Evolutionary conservation across 345 rosid species (phyloP), one percentile per base, ranked within the genome.

Genomic region (Cochlearia excelsa): DNA sequence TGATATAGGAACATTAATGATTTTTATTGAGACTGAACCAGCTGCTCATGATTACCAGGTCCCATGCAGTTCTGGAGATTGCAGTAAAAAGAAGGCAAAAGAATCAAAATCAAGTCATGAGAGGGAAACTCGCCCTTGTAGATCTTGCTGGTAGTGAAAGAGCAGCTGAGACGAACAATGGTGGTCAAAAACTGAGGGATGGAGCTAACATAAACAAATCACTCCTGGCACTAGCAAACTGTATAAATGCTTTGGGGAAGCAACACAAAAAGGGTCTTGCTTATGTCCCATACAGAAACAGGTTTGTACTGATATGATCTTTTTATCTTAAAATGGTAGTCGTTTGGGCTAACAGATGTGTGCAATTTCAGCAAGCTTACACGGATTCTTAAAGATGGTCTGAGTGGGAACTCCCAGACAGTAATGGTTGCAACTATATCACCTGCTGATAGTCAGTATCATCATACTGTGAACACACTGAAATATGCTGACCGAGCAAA

Each of bases 111-210:
- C 96, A 86, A 71, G 79, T 88, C 42, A 73, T 88, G 78, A 77
- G 62, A 73, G 96, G 96, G 64, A 92, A 92, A 75, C 93, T 92
- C 55, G 92, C 98, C 51, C 98, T 92, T 68, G 98, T 92, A 50
- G 98, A 92, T 78, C 98, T 92, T 73, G 98, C 98, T 63, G 96
- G 98, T 39, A 92, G 96, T 78, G 98, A 92, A 77, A 79, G 96
- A 72, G 93, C 98, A 53, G 83, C 96, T 51, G 98, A 92, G 77
- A 84, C 96, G 29, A 92, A 92, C 69, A 84, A 71, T 51, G 92
- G 86, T 29, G 98, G 96, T 56, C 88, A 84, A 69, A 92, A 92
- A 79, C 80, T 92, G 55, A 86, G 96, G 58, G 98, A 88, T 79
- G 98, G 98, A 53, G 98, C 95, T 45, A 92, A 88, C 46, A 92